These are phyloP conservation scores for Hypoxylon sp. DNA, from an alignment of 2,329 filamentous ascomycete genomes.

Conservation along the genomic window DNA sequence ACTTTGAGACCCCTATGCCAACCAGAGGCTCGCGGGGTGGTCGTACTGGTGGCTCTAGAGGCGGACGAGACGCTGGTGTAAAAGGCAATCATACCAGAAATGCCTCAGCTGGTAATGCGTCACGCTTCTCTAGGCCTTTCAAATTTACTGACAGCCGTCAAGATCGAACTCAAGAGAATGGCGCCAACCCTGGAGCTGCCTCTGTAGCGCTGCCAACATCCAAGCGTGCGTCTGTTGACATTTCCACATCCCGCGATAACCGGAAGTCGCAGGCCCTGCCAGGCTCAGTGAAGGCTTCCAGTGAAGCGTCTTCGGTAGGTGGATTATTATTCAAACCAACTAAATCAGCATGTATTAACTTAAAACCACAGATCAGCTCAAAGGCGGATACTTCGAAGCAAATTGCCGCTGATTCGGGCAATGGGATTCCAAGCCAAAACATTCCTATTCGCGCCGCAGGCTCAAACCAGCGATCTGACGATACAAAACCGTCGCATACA, in stretches of 20 bases:
- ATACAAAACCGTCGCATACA: slow-evolving; percentile 42
- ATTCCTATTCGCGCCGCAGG: slow-evolving; percentile 22
- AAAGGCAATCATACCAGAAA: slow-evolving; percentile 41
- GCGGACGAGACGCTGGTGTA: slow-evolving; percentile 46
- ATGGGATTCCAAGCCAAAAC: slow-evolving; percentile 38
- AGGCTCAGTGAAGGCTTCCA: slow-evolving; percentile 59
- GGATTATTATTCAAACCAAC: not conserved
- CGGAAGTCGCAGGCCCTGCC: slow-evolving; percentile 58
- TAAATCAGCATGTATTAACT: slow-evolving; percentile 8
- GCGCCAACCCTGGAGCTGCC: slow-evolving; percentile 50
- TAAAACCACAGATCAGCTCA: slow-evolving; percentile 22
- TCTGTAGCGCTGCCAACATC: slow-evolving; percentile 53
- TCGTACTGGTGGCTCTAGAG: slow-evolving; percentile 48
- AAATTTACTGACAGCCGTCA: slow-evolving; percentile 32
- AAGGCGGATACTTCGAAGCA: slow-evolving; percentile 43
- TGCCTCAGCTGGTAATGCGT: slow-evolving; percentile 41
- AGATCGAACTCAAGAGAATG: slow-evolving; percentile 47
- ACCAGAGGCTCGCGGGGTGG: slow-evolving; percentile 65
- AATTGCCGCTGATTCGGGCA: slow-evolving; percentile 32
- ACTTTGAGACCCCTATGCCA: slow-evolving; percentile 86
- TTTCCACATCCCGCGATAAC: slow-evolving; percentile 56
- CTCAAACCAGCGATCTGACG: slow-evolving; percentile 41
- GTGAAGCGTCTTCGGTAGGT: slow-evolving; percentile 56
- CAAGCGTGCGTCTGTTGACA: slow-evolving; percentile 62
- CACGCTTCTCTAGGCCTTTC: not conserved